Evolutionary conservation across 106 monocot species (phyloP).

Genomic region (Platanthera guangdongensis): DNA sequence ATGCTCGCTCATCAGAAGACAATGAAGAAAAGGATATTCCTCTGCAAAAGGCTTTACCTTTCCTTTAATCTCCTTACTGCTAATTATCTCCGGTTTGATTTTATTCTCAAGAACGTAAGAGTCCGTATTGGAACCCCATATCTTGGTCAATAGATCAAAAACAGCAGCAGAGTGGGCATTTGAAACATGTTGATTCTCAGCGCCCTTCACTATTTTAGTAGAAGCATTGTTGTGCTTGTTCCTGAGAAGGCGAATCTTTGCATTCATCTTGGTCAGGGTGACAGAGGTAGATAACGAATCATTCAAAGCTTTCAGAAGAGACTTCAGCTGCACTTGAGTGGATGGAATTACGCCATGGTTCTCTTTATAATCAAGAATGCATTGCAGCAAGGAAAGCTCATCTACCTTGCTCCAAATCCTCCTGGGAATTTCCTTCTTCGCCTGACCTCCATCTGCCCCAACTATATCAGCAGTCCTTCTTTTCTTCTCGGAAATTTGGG

Average conservation of each 20-base stretch:
- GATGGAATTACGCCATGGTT: not conserved
- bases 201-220: not conserved
- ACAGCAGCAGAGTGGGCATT: not conserved
- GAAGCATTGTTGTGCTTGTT: not conserved
- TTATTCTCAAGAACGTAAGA: not conserved
- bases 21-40: slow-evolving; percentile 5
- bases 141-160: slow-evolving; percentile 2
- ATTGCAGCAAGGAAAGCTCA: not conserved
- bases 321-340: not conserved
- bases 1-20: not conserved
- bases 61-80: not conserved
- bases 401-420: slow-evolving; percentile 5
- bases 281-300: slow-evolving; percentile 1
- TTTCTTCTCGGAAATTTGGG: not conserved
- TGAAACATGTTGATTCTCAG: not conserved
- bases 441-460: not conserved
- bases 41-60: not conserved
- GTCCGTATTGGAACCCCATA: not conserved
- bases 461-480: not conserved
- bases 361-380: slow-evolving; percentile 1
- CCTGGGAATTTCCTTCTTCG: not conserved
- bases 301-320: not conserved
- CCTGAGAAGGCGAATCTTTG: not conserved
- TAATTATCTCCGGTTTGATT: not conserved
- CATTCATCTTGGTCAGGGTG: not conserved